Evolutionary conservation across 148 eudicot genomes (phyloP).

Genomic region (Vaccinium vitisidaea): DNA sequence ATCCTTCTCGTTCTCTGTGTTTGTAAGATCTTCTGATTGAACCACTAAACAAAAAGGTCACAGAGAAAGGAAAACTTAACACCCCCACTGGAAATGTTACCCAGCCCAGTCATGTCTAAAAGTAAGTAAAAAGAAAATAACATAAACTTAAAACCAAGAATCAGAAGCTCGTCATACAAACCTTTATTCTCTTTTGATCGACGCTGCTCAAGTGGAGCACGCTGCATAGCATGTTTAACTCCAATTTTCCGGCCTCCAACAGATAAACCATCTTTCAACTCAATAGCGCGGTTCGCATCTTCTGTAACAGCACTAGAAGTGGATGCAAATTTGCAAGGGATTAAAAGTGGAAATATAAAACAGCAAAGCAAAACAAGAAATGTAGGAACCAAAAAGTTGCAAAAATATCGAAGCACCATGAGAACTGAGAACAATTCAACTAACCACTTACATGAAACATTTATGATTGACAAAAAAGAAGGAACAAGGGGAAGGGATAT

Average conservation of each 20-base stretch:
- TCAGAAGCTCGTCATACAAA: constrained; percentile 16
- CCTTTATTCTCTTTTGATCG: constrained; percentile 67
- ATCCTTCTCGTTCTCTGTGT: constrained; percentile 13
- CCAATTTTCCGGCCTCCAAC: constrained; percentile 74
- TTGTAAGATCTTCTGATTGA: constrained; percentile 33
- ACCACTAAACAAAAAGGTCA: constrained; percentile 25
- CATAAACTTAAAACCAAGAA: not conserved
- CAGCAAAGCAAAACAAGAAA: not conserved
- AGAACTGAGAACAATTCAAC: not conserved
- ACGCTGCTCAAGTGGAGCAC: constrained; percentile 82
- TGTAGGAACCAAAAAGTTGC: not conserved
- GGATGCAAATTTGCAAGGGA: constrained; percentile 2
- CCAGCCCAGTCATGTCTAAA: not conserved
- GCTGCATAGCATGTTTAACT: constrained; percentile 78
- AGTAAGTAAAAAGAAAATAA: not conserved
- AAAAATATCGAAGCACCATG: not conserved
- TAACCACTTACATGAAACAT: not conserved
- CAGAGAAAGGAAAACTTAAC: not conserved
- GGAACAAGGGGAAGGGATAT: not conserved
- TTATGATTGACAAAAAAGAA: not conserved
- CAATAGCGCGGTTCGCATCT: constrained; percentile 87
- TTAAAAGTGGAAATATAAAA: not conserved
- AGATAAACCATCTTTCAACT: constrained; percentile 76
- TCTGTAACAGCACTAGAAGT: constrained; percentile 69
- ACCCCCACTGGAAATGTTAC: not conserved